These are phyloP conservation scores for Coprinopsis sp. DNA, from an alignment of 768 basidiomycete species.

Conservation along the genomic window DNA sequence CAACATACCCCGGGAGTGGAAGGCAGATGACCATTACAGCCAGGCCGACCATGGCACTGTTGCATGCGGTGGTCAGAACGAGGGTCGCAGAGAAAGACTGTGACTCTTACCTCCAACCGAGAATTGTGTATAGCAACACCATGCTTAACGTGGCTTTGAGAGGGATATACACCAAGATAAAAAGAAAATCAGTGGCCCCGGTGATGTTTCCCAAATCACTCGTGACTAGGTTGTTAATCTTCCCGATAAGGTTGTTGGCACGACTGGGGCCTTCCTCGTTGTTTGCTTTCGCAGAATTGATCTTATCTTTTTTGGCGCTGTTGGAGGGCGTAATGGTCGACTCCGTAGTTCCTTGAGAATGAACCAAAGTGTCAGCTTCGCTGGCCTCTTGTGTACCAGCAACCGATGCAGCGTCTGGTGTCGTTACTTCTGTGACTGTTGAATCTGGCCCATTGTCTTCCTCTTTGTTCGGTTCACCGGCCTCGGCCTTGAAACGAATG, in stretches of 20 bases:
- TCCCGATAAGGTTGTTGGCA: conserved; percentile 55
- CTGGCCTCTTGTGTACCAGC: conserved; percentile 7
- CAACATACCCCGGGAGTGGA: conserved; percentile 57
- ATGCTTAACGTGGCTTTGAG: conserved; percentile 37
- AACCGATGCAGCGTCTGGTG: conserved; percentile 13
- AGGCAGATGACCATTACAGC: conserved; percentile 46
- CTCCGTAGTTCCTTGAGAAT: conserved; percentile 7
- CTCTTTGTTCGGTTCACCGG: too few relatives aligned
- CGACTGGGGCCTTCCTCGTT: conserved; percentile 9
- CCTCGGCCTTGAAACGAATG: conserved; percentile 53
- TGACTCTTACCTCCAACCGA: conserved; percentile 43
- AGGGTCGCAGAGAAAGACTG: conserved; percentile 3
- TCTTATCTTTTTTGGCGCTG: too few relatives aligned
- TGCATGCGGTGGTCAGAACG: neutral
- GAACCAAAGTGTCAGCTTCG: conserved; percentile 2
- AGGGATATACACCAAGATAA: conserved; percentile 36
- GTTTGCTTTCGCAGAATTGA: too few relatives aligned
- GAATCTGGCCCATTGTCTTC: too few relatives aligned
- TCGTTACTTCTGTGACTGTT: neutral
- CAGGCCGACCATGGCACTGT: conserved; percentile 58
- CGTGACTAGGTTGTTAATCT: conserved; percentile 74
- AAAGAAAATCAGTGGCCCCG: conserved; percentile 33
- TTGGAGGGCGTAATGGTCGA: too few relatives aligned
- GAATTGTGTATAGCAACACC: conserved; percentile 40
- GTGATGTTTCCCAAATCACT: conserved; percentile 49